Conservation (phyloP, 352 stramenopile species). For the Phytophthora constricta region DNA sequence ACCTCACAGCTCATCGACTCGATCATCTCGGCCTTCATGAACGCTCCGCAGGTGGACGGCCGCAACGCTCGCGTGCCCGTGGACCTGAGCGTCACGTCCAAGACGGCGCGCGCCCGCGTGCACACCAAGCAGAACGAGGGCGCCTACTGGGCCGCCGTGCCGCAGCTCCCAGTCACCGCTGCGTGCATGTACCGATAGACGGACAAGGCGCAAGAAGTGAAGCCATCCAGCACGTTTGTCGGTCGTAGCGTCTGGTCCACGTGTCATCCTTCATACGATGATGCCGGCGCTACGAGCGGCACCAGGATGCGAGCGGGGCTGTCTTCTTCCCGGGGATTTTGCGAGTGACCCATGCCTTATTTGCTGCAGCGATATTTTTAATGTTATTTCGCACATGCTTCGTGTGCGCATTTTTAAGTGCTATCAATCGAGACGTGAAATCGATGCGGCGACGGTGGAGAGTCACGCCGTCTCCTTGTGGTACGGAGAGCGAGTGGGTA, state of each 20-base stretch:
- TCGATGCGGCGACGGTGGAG: too few species aligned
- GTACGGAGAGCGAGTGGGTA: too few species aligned
- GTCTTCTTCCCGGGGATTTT: too few species aligned
- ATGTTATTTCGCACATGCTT: constrained; percentile 18
- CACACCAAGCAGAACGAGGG: constrained; percentile 59
- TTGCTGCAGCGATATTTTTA: constrained; percentile 1
- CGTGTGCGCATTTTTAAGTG: neutral
- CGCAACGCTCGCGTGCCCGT: constrained; percentile 71
- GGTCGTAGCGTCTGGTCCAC: too few species aligned
- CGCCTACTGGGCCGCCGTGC: constrained; percentile 59
- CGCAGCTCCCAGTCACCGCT: constrained; percentile 57
- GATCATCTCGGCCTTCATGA: constrained; percentile 78
- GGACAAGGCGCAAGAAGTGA: neutral
- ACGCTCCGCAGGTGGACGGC: constrained; percentile 74
- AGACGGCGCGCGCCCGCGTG: constrained; percentile 51
- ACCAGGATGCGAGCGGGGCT: too few species aligned
- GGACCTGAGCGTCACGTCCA: constrained; percentile 59
- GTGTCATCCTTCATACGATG: too few species aligned
- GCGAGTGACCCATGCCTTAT: neutral
- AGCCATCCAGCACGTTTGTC: constrained; percentile 3
- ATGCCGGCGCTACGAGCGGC: too few species aligned
- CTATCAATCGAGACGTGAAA: too few species aligned
- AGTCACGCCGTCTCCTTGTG: too few species aligned
- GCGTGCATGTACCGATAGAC: constrained; percentile 23
- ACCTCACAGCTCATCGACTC: constrained; percentile 53